Evolutionary conservation across 768 basidiomycete genomes (phyloP).

Genomic region (Sarcomyxa edulis): DNA sequence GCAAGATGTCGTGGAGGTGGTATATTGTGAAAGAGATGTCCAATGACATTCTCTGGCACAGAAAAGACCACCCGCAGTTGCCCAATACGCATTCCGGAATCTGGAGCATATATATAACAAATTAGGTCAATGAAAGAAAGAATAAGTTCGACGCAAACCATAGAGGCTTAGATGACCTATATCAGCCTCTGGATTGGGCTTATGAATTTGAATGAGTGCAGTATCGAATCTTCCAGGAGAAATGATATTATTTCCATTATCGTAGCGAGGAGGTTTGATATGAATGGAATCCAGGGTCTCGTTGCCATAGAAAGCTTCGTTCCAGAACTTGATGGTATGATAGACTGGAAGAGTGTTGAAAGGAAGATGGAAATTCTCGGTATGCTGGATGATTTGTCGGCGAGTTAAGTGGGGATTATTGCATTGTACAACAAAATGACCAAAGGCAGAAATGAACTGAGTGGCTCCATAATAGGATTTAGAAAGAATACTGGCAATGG

Average conservation of each 20-base stretch:
- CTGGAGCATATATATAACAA: conserved; percentile 2
- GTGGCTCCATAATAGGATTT: conserved; percentile 19
- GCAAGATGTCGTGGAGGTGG: conserved; percentile 15
- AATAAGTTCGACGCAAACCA: no score
- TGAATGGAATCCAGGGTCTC: conserved; percentile 24
- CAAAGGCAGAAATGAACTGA: conserved; percentile 19
- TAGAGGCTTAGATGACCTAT: conserved; percentile 11
- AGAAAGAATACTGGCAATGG: conserved; percentile 11
- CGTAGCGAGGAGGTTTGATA: conserved; percentile 11
- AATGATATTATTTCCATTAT: conserved; percentile 6
- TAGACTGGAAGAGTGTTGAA: conserved; percentile 24
- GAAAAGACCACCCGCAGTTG: conserved; percentile 18
- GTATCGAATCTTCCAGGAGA: conserved; percentile 30
- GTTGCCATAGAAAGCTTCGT: conserved; percentile 11
- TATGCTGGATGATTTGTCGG: conserved; percentile 11
- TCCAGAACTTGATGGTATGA: conserved; percentile 28
- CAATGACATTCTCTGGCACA: conserved; percentile 5
- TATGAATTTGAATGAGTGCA: conserved; percentile 16
- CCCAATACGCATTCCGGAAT: conserved; percentile 19
- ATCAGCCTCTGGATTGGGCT: conserved; percentile 5
- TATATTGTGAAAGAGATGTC: conserved; percentile 1
- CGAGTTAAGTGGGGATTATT: conserved; percentile 13
- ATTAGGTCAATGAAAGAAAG: background rate
- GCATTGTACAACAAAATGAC: conserved; percentile 17
- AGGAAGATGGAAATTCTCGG: conserved; percentile 12